These are phyloP conservation scores for Senecio squalidus DNA, from an alignment of 140 eudicot genomes.

Conservation along the genomic window DNA sequence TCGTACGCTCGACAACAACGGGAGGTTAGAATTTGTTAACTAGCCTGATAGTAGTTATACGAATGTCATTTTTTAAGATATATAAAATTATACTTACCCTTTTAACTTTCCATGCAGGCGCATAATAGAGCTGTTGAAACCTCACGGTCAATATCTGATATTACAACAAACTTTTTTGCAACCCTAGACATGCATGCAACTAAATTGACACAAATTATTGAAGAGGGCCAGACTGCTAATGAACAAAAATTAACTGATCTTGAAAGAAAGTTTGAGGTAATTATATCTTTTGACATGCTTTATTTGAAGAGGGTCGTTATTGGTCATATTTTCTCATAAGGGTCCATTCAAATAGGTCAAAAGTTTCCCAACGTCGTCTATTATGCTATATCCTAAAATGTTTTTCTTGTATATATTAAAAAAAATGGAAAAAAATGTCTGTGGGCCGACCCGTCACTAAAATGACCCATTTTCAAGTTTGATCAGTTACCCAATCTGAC, in stretches of 20 bases:
- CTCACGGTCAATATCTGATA: constrained; percentile 71
- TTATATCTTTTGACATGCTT: background rate
- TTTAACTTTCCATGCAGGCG: constrained; percentile 41
- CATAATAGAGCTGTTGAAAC: constrained; percentile 74
- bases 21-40: constrained; percentile 40
- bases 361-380: no score
- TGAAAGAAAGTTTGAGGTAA: constrained; percentile 88
- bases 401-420: no score
- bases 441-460: no score
- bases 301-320: no score
- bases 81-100: background rate
- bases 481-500: no score
- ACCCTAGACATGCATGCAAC: constrained; percentile 77
- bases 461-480: no score
- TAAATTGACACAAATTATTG: constrained; percentile 64
- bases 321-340: no score
- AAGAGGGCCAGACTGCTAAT: constrained; percentile 74
- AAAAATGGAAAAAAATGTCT: no score
- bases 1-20: constrained; percentile 80
- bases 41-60: background rate
- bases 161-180: constrained; percentile 58
- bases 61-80: background rate
- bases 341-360: no score
- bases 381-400: no score
- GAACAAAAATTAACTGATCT: constrained; percentile 73